Evolutionary conservation across 352 stramenopile genomes (phyloP), one percentile per base, ranked within the genome.

Genomic region (Pythium dissimile): DNA sequence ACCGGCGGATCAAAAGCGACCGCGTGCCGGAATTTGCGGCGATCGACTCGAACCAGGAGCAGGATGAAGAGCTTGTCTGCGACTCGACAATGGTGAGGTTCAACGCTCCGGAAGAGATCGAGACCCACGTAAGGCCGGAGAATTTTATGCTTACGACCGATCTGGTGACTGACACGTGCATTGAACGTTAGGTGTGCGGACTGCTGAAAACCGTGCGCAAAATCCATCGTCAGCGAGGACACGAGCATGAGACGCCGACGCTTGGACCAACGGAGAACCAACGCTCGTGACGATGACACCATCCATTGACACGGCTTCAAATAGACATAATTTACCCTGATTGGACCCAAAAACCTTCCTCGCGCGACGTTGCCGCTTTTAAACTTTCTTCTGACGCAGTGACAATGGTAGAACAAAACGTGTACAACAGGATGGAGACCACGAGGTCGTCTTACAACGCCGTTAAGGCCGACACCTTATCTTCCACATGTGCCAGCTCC

Each of bases 21-120:
- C 39, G 49, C 8, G 42, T 48, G 10, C 38, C 28, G 16, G 27
- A 64, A 9, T 13, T 1, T 3, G 15, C 24, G 3, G 5, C 27
- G 46, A 13, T 20, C 23, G 58, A 59, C 39, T 78, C 54, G 11
- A 77, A 66, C 52, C 73, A 69, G 47, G 66, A 69, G 12, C 35
- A 73, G 16, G 71, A 85, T 48, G 71, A 89, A 26, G 82, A 92
- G 49, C 74, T 92, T 13, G 77, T 89, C 34, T 88, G 80, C 38
- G 77, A 88, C 16, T 89, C 77, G 13, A 88, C 58, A 15, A 89
- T 89, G 82, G 69, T 92, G 51, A 54, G 75, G 23, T 56, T 73
- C n/a, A 65, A 73, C 13, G 47, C 54, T 0, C 28, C 50, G 5
- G 47, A 37, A 27, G 38, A 45, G 15, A 42, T n/a, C 23, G 46